Conservation (phyloP, 495 filamentous ascomycete genomes). For the Lophium mytilinum region DNA sequence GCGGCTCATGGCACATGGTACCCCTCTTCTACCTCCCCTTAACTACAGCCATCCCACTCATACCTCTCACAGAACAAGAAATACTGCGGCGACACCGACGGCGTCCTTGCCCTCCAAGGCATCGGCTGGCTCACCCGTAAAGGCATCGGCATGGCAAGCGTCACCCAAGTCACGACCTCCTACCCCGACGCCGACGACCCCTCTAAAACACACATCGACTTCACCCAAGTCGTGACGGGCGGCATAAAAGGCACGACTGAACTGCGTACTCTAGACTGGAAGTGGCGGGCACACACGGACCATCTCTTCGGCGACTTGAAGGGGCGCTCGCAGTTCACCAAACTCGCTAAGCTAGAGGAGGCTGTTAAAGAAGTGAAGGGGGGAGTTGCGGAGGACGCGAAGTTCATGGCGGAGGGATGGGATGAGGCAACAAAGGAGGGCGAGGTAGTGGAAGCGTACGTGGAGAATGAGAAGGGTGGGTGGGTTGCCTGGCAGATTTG, state of each 20-base stretch:
- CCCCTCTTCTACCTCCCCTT: background rate
- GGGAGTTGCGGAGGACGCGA: conserved; percentile 27
- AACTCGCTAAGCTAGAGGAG: conserved; percentile 32
- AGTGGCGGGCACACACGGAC: conserved; percentile 62
- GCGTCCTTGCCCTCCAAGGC: conserved; percentile 71
- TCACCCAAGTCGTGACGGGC: conserved; percentile 68
- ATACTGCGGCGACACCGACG: conserved; percentile 63
- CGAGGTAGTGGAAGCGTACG: conserved; percentile 48
- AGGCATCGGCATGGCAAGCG: conserved; percentile 58
- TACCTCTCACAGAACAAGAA: conserved; percentile 57
- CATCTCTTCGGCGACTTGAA: conserved; percentile 69
- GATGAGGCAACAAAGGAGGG: conserved; percentile 42
- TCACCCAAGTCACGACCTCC: conserved; percentile 63
- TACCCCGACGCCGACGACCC: conserved; percentile 21
- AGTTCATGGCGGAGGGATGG: conserved; percentile 45
- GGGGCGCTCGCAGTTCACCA: conserved; percentile 52
- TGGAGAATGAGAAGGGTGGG: conserved; percentile 44
- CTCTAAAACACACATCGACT: conserved; percentile 62
- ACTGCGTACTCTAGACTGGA: conserved; percentile 62
- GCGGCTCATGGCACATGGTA: conserved; percentile 75
- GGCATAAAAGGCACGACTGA: conserved; percentile 68
- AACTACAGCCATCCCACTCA: conserved; percentile 1
- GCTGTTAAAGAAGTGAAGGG: conserved; percentile 43
- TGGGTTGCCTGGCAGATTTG: conserved; percentile 60
- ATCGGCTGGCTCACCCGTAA: conserved; percentile 77